Evolutionary conservation across 768 basidiomycete species (phyloP).

Genomic region (Tephrocybe sp.): DNA sequence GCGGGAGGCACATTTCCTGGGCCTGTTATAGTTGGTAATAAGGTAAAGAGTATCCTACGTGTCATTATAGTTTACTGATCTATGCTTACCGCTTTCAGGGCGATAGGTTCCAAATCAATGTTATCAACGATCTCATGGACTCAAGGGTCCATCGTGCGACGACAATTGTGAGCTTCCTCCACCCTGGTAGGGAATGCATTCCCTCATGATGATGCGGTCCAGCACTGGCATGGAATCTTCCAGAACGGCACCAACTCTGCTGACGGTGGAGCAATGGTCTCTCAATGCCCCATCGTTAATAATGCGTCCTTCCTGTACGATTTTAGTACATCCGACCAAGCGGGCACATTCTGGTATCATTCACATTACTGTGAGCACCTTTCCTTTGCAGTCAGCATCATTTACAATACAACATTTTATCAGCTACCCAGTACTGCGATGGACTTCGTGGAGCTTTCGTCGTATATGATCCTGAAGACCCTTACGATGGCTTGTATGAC

Average conservation of each 20-base stretch:
- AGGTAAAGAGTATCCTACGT: background rate
- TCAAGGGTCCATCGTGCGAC: slow-evolving; percentile 7
- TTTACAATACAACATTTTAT: background rate
- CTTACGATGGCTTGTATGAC: background rate
- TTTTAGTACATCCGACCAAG: background rate
- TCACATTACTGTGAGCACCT: background rate
- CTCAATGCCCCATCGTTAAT: slow-evolving; percentile 1
- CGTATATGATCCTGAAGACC: background rate
- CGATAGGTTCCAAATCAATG: slow-evolving; percentile 5
- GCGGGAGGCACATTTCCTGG: slow-evolving; percentile 7
- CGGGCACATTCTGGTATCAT: slow-evolving; percentile 1
- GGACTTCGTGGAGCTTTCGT: background rate
- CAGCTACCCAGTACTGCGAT: background rate
- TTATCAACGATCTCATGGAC: slow-evolving; percentile 5
- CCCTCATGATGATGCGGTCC: background rate
- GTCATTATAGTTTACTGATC: background rate
- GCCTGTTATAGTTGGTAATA: background rate
- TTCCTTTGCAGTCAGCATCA: background rate
- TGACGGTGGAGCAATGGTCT: background rate
- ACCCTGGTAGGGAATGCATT: background rate
- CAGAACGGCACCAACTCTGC: background rate
- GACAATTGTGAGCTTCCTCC: slow-evolving; percentile 1
- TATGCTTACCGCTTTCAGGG: background rate
- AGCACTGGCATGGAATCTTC: slow-evolving; percentile 3
- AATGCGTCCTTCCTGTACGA: background rate